Evolutionary conservation across 495 filamentous ascomycete species (phyloP).

Genomic region (Neurospora tetraspora): DNA sequence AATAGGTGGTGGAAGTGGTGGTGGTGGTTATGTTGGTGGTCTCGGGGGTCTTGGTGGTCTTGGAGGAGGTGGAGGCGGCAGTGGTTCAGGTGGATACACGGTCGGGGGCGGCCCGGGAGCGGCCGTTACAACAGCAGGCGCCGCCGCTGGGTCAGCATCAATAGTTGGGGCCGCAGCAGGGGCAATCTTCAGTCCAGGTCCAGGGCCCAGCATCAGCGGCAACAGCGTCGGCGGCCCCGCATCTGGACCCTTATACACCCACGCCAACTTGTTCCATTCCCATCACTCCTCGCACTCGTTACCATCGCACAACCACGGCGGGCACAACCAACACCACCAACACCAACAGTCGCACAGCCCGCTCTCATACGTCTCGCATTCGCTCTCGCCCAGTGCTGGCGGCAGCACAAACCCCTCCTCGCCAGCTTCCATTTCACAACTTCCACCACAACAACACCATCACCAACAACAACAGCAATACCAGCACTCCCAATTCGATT

Average conservation of each 20-base stretch:
- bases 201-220: constrained; percentile 17
- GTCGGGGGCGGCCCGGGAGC: constrained; percentile 8
- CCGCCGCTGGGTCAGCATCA: not conserved
- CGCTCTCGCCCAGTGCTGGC: not conserved
- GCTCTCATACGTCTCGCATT: not conserved
- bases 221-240: constrained; percentile 23
- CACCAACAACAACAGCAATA: constrained; percentile 14
- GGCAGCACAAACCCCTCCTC: not conserved
- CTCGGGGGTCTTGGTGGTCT: not conserved
- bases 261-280: constrained; percentile 5
- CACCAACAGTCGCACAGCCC: constrained; percentile 6
- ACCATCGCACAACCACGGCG: constrained; percentile 1
- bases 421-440: constrained; percentile 7
- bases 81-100: constrained; percentile 11
- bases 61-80: constrained; percentile 3
- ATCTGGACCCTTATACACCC: constrained; percentile 18
- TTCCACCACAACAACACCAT: not conserved
- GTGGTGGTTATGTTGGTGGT: not conserved
- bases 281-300: not conserved
- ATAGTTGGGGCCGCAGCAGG: constrained; percentile 7
- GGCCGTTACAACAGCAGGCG: not conserved
- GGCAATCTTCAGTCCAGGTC: constrained; percentile 19
- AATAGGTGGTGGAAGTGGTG: constrained; percentile 15
- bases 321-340: constrained; percentile 5
- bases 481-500: constrained; percentile 15